Percentiles rank a stretch among this genome's conserved stretches.
Evolutionary conservation across 164 flowering plant genomes (phyloP).

Genomic region (Umbellularia californica): DNA sequence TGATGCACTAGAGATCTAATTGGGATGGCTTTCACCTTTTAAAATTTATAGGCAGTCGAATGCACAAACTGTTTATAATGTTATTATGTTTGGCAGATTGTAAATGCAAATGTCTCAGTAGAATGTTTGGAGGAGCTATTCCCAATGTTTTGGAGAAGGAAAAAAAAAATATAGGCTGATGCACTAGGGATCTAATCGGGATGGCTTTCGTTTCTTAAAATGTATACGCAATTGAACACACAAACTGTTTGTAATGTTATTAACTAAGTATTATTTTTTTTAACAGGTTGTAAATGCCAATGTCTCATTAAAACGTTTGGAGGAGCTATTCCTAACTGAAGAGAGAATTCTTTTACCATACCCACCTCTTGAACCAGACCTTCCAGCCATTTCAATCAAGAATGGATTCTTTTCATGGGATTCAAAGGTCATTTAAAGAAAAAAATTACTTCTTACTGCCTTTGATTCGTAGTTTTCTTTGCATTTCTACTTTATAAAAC

Average conservation of each 20-base stretch:
- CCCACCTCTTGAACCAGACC: constrained; percentile 69
- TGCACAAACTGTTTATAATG: not conserved
- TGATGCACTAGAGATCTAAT: not conserved
- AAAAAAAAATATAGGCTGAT: not conserved
- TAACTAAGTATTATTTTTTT: not conserved
- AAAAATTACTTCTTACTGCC: not conserved
- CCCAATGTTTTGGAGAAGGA: too few relatives aligned
- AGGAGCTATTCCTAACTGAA: constrained; percentile 80
- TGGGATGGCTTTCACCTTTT: not conserved
- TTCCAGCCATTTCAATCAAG: constrained; percentile 83
- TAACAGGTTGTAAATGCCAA: constrained; percentile 86
- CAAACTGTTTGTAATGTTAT: not conserved
- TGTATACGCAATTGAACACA: not conserved
- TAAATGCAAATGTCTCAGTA: too few relatives aligned
- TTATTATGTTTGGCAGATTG: not conserved
- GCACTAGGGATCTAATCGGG: not conserved
- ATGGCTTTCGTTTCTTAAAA: not conserved
- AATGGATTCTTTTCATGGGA: constrained; percentile 95
- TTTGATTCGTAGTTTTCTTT: not conserved
- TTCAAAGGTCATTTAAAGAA: constrained; percentile 48
- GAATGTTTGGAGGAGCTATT: too few relatives aligned
- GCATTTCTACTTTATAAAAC: not conserved
- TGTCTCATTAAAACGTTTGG: constrained; percentile 90
- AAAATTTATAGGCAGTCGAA: not conserved
- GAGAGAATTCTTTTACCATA: constrained; percentile 87